Base-by-base conservation (phyloP, 768 basidiomycete genomes). In the Coprinopsis cinerea region DNA sequence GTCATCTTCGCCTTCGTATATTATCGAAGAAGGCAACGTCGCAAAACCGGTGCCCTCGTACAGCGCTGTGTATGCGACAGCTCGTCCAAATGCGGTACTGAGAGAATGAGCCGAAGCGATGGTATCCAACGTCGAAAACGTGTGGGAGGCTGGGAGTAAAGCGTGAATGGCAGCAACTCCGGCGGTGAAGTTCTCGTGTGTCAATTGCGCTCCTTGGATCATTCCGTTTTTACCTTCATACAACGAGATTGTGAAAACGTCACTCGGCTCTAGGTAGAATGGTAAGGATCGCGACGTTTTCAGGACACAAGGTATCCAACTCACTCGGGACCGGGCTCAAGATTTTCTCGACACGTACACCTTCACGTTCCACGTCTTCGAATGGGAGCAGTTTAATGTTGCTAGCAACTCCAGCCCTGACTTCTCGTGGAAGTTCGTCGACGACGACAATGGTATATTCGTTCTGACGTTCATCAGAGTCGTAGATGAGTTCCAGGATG, bases 141-240 rank as follows among this genome's bases (percentile, higher is more conserved):
- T 70, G 57, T 81, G 80, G 20, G 86, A 78, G 9, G 81, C 69
- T 2, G 93, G 92, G 56, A 95, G 79, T 18, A 93, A 62, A 3
- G 82, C 78, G 28, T 87, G 82, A 20, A 81, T 70, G 2, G 86
- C 87, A 0, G 90, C 81, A n/a, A 93, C 85, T 27, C 90, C 93
- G 2, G 93, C 89, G 2, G 91, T 94, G 51, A 95, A 61, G 55
- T 92, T 92, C 63, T 87, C 77, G 62, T 92, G 89, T 0, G 89
- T 89, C 26, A 93, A 67, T 52, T 82, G 81, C 6, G 76, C 77
- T 20, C 77, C 84, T 49, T 76, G 77, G 6, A 85, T 61, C 32
- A 74, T 69, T 27, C 84, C 78, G 17, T 72, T 66, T 17, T 73
- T 57, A 1, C 73, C 70, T 56, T 74, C 68, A 55, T 75, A 84